phyloP scores from a whole-genome alignment of 805 yeast species.

The Yarrowia osloensis region DNA sequence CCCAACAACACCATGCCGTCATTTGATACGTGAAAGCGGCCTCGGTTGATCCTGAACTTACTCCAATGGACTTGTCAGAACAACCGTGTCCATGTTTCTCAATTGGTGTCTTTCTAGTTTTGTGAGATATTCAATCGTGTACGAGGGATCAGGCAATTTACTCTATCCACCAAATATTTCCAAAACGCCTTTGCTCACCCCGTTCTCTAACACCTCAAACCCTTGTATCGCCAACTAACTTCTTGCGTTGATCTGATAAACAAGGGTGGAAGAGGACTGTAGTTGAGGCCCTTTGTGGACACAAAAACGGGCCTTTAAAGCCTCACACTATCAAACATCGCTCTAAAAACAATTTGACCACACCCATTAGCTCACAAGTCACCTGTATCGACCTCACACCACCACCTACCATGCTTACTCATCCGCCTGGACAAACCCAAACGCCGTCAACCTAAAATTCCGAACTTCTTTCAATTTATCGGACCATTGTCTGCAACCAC shows the following conservation, averaged over 20 bases:
- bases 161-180: no score
- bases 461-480: slow-evolving; percentile 4
- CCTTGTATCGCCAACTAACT: neutral
- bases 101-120: no score
- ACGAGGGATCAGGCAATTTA: no score
- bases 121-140: no score
- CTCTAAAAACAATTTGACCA: no score
- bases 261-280: neutral
- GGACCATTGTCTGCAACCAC: neutral
- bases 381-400: no score
- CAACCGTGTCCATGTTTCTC: neutral
- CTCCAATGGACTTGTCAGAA: neutral
- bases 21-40: neutral
- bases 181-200: no score
- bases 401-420: neutral
- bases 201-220: neutral
- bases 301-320: no score
- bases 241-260: neutral
- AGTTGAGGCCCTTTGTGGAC: no score
- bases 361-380: no score
- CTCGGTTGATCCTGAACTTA: neutral
- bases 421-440: slow-evolving; percentile 1
- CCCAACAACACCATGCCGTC: neutral
- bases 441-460: neutral
- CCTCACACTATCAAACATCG: no score